Percentiles rank a stretch among this genome's conserved stretches.
These are phyloP conservation scores for Leishmania braziliensis DNA, from an alignment of 208 protist species.

Conservation along the genomic window DNA sequence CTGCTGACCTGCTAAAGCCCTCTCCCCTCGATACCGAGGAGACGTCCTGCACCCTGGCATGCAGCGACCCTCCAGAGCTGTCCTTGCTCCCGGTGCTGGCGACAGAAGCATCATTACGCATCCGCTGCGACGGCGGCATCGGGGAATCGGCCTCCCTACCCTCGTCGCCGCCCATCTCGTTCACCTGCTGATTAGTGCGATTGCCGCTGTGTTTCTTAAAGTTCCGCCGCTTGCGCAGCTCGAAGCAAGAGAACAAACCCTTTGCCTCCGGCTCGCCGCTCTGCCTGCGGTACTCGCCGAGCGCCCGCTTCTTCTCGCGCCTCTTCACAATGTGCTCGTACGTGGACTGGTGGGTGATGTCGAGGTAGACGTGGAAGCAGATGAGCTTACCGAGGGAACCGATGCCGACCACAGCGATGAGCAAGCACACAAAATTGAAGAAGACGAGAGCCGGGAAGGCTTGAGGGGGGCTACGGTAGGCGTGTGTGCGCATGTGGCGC, in stretches of 20 bases:
- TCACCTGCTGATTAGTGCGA: neutral
- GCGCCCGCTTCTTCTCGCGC: constrained; percentile 58
- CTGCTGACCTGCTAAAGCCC: constrained; percentile 9
- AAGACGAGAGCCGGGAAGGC: constrained; percentile 52
- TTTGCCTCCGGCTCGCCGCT: neutral
- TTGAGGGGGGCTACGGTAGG: constrained; percentile 52
- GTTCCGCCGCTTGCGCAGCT: constrained; percentile 64
- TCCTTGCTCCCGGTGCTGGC: neutral
- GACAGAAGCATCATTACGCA: neutral
- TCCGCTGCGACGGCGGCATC: neutral
- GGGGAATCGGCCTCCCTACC: neutral
- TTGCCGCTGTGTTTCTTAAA: constrained; percentile 63
- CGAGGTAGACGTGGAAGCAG: constrained; percentile 76
- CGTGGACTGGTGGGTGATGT: constrained; percentile 58
- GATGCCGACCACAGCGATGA: constrained; percentile 35
- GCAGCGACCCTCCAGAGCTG: neutral
- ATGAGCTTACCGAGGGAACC: constrained; percentile 72
- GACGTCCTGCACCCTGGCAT: neutral
- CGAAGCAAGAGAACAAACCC: constrained; percentile 38
- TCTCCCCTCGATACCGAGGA: neutral
- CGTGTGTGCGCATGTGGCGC: constrained; percentile 33
- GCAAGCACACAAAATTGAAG: constrained; percentile 65
- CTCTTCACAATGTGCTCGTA: constrained; percentile 78
- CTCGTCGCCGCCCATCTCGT: neutral
- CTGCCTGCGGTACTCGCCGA: constrained; percentile 28